Evolutionary conservation across 768 basidiomycete genomes (phyloP).

Genomic region (Auricularia heimuer): DNA sequence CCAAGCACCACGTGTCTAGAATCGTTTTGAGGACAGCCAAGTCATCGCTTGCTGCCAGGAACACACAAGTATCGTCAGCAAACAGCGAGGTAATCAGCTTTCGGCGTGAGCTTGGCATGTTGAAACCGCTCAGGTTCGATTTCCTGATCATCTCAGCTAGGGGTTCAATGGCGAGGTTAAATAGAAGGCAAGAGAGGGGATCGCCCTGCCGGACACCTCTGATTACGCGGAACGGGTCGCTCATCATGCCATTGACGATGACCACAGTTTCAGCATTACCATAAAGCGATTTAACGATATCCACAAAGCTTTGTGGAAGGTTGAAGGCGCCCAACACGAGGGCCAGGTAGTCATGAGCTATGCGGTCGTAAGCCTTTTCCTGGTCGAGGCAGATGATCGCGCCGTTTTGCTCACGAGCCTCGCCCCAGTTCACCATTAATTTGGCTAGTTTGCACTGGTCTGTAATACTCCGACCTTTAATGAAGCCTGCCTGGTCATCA

Average conservation of each 20-base stretch:
- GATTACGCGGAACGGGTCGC: background rate
- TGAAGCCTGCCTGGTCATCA: conserved; percentile 10
- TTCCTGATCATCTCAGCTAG: conserved; percentile 5
- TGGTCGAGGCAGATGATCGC: conserved; percentile 9
- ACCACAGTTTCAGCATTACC: background rate
- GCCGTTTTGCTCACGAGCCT: conserved; percentile 2
- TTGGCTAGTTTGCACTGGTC: conserved; percentile 10
- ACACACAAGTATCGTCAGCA: background rate
- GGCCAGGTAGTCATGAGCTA: conserved; percentile 9
- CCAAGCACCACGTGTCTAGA: background rate
- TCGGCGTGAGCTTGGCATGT: background rate
- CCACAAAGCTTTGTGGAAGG: background rate
- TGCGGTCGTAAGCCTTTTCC: conserved; percentile 9
- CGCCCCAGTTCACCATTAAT: conserved; percentile 5
- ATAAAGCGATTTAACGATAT: background rate
- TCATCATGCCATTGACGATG: background rate
- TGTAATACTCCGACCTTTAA: conserved; percentile 6
- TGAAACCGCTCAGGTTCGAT: background rate
- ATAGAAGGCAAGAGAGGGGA: conserved; percentile 12
- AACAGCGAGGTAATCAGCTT: background rate
- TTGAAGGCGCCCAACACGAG: conserved; percentile 4
- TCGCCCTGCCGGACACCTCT: conserved; percentile 4
- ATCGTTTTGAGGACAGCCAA: background rate
- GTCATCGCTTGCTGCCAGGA: background rate
- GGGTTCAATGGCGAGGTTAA: conserved; percentile 11